Evolutionary conservation across 352 stramenopile species (phyloP), one percentile per base, ranked within the genome.

Genomic region (Lagenidium sp.): DNA sequence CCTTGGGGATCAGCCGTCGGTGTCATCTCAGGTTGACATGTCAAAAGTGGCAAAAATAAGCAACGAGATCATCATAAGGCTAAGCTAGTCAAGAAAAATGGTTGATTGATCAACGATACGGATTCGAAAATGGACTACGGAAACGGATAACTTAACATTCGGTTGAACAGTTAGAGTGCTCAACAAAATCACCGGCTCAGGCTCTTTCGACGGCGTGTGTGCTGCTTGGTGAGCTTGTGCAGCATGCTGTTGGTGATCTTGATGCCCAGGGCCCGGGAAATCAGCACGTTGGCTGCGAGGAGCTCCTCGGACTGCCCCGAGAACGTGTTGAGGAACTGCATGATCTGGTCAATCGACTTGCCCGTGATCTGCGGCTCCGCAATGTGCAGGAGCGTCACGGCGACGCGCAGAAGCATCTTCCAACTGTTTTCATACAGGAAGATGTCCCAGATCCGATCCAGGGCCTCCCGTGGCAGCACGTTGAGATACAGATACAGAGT

Each of bases 281-380:
- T 47, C 2, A 93, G 55, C 32, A 51, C 41, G 6, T 72, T 29
- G 10, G 65, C 55, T n/a, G 70, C 67, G 25, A 91, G 63, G 24
- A 88, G 36, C 18, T 77, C 63, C 10, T 85, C 59, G 4, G 61
- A 63, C 18, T 72, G 57, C 39, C 68, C 62, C 23, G 61, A 57
- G 41, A 90, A 93, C 11, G 81, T 91, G 52, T 91, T 94, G 53
- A 94, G 81, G 41, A 91, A 89, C 47, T 82, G 64, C 74, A 90
- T 93, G 24, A 91, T 70, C 44, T 89, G 63, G 52, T 94, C 81
- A 30, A 91, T 92, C 2, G 67, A 59, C 36, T 82, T 77, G 19
- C 61, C 53, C 36, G 80, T 53, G 6, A 94, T 72, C 46, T 77
- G 62, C 6, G 65, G 45, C 20, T 86, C 63, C 7, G 78, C 76